Evolutionary conservation across 1,284 basidiomycete genomes (phyloP), one percentile per base, ranked within the genome.

Genomic region (Cutaneotrichosporon daszewskae): DNA sequence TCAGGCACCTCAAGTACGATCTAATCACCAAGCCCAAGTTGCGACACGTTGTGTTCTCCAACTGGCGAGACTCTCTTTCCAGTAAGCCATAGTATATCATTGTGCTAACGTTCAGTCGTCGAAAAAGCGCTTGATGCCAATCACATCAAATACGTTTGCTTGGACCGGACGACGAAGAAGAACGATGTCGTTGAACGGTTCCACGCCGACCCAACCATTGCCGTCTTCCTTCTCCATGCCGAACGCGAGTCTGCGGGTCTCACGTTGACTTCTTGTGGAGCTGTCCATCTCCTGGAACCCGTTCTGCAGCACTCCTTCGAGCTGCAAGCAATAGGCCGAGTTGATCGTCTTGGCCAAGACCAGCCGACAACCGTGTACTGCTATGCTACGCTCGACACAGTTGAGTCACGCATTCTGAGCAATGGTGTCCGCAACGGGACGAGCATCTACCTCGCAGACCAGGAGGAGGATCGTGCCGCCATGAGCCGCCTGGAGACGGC

Each of bases 231-330:
- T 16, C 51, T 72, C 14, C 68, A 72, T 43, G 69, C 68, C 4
- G 68, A 72, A 47, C 49, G 60, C 19, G 66, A 69, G 39, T 68
- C 65, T 37, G 59, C 68, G 11, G 69, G 69, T 8, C 52, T 72
- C 47, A 71, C 69, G 2, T 45, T 72, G 41, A 72, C 69, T 0
- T 59, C 63, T 1, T 68, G 65, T 24, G 49, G 54, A n/a, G 66
- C 68, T 1, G 68, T 69, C n/a, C 69, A 72, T 45, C 52, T 72
- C 11, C 59, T 72, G 18, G 69, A 72, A 45, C 69, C 69, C 3
- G 66, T 72, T 4, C 47, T 72, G 41, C 60, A 61, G 32, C 68
- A 68, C 49, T 59, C 55, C n/a, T 72, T 68, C 37, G 69, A 72
- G 44, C 59, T 72, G 16, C 69, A 72, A 55, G 65, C 63, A 10